A percentile compares a stretch with the other conserved stretches of the same genome.
These are phyloP conservation scores for Didymellaceae sp. DNA, from an alignment of 2,329 filamentous ascomycete species.

Conservation along the genomic window DNA sequence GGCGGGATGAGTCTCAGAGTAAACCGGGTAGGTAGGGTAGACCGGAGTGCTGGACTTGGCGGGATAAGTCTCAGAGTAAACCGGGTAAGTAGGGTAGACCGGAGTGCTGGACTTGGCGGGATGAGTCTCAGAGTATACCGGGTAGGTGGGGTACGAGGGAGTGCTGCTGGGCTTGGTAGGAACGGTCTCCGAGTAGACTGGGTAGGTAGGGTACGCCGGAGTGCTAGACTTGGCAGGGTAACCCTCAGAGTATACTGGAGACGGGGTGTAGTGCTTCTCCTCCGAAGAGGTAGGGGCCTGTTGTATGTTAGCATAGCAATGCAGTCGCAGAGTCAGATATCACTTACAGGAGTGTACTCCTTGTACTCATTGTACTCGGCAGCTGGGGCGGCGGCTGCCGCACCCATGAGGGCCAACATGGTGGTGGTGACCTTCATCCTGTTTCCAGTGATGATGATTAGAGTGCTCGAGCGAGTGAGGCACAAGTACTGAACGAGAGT, in stretches of 20 bases:
- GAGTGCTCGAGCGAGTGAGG: constrained; percentile 23
- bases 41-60: no score
- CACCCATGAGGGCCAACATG: constrained; percentile 42
- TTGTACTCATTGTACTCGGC: constrained; percentile 11
- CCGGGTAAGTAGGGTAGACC: not conserved
- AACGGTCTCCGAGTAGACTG: no score
- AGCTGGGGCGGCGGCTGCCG: constrained; percentile 31
- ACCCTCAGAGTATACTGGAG: constrained; percentile 1
- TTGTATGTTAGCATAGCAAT: not conserved
- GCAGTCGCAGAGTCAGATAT: no score
- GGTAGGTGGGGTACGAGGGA: constrained; percentile 2
- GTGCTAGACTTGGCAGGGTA: not conserved
- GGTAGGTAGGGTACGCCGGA: not conserved
- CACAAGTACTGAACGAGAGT: constrained; percentile 36
- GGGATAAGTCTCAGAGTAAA: no score
- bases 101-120: no score
- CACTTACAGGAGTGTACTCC: constrained; percentile 6
- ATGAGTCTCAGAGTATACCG: no score
- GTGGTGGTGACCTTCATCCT: constrained; percentile 42
- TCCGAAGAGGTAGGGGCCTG: not conserved
- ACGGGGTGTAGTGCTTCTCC: constrained; percentile 4
- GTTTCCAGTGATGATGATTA: constrained; percentile 21
- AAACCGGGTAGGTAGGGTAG: not conserved
- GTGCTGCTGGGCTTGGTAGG: no score
- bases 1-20: not conserved